Evolutionary conservation across 2,329 filamentous ascomycete species (phyloP).

Genomic region (Aspergillus pseudotamarii): DNA sequence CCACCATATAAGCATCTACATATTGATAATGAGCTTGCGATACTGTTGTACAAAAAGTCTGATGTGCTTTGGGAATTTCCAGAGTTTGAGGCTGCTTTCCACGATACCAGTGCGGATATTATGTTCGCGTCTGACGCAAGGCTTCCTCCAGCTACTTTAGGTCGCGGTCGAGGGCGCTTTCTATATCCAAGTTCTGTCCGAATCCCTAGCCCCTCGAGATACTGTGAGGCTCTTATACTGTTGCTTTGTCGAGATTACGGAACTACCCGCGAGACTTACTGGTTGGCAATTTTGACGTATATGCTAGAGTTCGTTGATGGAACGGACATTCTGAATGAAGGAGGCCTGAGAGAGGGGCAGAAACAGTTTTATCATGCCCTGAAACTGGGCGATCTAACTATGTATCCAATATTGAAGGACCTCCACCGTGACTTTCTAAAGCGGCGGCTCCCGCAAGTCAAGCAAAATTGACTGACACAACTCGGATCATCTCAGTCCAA

Average conservation of each 20-base stretch:
- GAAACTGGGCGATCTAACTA: conserved; percentile 19
- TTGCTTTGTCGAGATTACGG: conserved; percentile 24
- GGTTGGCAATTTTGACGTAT: conserved; percentile 26
- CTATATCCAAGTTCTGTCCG: conserved; percentile 11
- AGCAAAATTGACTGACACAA: not conserved
- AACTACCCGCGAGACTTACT: conserved; percentile 16
- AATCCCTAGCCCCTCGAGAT: conserved; percentile 20
- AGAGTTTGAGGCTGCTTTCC: not conserved
- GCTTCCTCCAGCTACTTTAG: conserved; percentile 17
- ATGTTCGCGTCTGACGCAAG: conserved; percentile 22
- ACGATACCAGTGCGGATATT: conserved; percentile 8
- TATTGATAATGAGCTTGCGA: conserved; percentile 18
- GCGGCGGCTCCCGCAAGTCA: not conserved
- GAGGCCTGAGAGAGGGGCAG: conserved; percentile 18
- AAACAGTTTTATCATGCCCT: conserved; percentile 21
- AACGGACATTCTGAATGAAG: conserved; percentile 21
- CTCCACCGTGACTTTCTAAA: conserved; percentile 17
- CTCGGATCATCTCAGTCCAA: not conserved
- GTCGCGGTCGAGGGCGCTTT: conserved; percentile 19
- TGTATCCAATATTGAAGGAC: conserved; percentile 21
- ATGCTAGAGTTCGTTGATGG: conserved; percentile 25
- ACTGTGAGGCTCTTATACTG: conserved; percentile 24
- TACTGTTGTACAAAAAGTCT: conserved; percentile 24
- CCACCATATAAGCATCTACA: conserved; percentile 19
- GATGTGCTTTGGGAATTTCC: conserved; percentile 22